phyloP scores from a whole-genome alignment of 139 green algal species.

The Picochlorum costavermella region DNA sequence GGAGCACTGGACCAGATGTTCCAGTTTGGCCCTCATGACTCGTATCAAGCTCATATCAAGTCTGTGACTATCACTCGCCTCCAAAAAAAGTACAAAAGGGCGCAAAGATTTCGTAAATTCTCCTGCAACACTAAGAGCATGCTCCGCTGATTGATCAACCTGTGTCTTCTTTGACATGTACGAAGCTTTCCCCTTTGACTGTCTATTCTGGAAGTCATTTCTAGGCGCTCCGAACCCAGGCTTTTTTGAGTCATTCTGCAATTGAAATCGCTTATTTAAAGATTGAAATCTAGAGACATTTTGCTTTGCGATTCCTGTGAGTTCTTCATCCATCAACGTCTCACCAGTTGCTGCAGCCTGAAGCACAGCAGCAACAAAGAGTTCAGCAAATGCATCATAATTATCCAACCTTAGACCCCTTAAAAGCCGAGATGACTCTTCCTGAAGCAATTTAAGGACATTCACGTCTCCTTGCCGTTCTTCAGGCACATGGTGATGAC shows the following conservation, averaged over 20 bases:
- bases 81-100: slow-evolving; percentile 50
- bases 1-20: slow-evolving; percentile 2
- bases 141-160: neutral
- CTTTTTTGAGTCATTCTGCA: neutral
- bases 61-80: slow-evolving; percentile 43
- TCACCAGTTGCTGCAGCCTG: slow-evolving; percentile 58
- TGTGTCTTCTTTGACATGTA: neutral
- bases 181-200: neutral
- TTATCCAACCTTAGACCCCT: slow-evolving; percentile 41
- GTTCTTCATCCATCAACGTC: slow-evolving; percentile 34
- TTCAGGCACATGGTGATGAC: too few species aligned
- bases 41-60: slow-evolving; percentile 30
- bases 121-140: slow-evolving; percentile 7
- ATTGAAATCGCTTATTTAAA: slow-evolving; percentile 47
- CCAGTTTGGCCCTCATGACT: slow-evolving; percentile 35
- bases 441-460: slow-evolving; percentile 28
- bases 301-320: slow-evolving; percentile 42
- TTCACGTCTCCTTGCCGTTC: slow-evolving; percentile 8
- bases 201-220: neutral
- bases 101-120: slow-evolving; percentile 45
- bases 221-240: neutral
- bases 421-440: slow-evolving; percentile 30
- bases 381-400: slow-evolving; percentile 44
- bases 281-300: slow-evolving; percentile 44
- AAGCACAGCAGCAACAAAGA: slow-evolving; percentile 47